Percentiles rank a stretch among this genome's conserved stretches.
These are phyloP conservation scores for Cucumis hystrix DNA, from an alignment of 306 rosid species.

Conservation along the genomic window DNA sequence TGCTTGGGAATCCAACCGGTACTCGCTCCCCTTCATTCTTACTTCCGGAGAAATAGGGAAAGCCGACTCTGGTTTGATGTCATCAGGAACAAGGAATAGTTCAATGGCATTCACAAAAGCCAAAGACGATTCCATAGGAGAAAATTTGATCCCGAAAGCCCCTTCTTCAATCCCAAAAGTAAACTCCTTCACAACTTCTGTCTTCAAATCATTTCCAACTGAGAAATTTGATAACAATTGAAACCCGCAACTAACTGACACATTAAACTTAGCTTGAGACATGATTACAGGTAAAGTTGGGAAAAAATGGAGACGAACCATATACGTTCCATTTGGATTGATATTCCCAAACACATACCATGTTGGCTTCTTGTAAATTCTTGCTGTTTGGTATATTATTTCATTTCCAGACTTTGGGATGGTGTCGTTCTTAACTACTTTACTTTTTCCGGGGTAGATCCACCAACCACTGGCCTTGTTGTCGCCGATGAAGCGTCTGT, in stretches of 20 bases:
- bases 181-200: background rate
- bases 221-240: conserved; percentile 2
- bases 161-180: background rate
- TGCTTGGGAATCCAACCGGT: background rate
- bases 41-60: background rate
- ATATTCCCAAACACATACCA: background rate
- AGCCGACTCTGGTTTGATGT: background rate
- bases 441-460: conserved; percentile 5
- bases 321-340: background rate
- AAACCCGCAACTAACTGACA: background rate
- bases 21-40: no score
- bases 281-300: background rate
- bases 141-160: background rate
- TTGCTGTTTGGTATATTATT: background rate
- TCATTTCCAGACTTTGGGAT: background rate
- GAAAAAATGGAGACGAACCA: conserved; percentile 13
- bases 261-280: conserved; percentile 1
- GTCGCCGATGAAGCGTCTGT: conserved; percentile 2
- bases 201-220: background rate
- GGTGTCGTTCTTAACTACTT: background rate
- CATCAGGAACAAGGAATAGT: background rate
- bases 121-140: background rate
- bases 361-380: conserved; percentile 5
- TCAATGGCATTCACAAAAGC: conserved; percentile 13
- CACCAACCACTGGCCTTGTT: background rate